Evolutionary conservation across 1,284 basidiomycete species (phyloP).

Genomic region (Coniophora puteana): DNA sequence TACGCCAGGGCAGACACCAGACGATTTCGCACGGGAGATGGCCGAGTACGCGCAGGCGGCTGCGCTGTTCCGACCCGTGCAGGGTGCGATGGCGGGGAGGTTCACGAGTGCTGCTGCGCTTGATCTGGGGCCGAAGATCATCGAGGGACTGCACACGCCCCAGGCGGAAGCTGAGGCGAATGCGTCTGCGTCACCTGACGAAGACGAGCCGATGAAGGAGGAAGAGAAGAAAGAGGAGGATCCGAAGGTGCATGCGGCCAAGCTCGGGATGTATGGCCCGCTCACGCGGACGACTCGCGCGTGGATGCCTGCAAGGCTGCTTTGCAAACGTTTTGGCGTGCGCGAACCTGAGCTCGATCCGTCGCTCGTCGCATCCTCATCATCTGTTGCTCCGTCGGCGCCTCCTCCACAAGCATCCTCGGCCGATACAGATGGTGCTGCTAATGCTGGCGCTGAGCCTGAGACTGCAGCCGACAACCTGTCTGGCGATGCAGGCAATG

Average conservation of each 20-base stretch:
- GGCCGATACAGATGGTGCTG: conserved; percentile 16
- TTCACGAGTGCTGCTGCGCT: conserved; percentile 79
- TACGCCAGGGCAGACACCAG: conserved; percentile 53
- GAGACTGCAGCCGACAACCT: conserved; percentile 15
- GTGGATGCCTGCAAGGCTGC: conserved; percentile 79
- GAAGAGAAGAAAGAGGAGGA: conserved; percentile 57
- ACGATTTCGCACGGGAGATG: conserved; percentile 80
- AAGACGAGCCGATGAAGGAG: conserved; percentile 38
- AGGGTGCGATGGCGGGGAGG: conserved; percentile 88
- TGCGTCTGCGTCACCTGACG: conserved; percentile 20
- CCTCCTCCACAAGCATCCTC: conserved; percentile 10
- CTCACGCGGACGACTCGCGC: conserved; percentile 72
- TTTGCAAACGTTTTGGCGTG: conserved; percentile 95
- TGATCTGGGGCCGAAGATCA: conserved; percentile 58
- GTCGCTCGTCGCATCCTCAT: no score
- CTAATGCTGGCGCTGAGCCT: conserved; percentile 17
- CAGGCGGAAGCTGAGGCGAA: conserved; percentile 35
- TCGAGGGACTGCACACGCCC: conserved; percentile 75
- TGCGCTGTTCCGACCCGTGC: conserved; percentile 87
- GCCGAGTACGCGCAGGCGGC: conserved; percentile 86
- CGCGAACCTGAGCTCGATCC: conserved; percentile 69
- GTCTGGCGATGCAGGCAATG: conserved; percentile 10
- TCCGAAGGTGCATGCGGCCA: conserved; percentile 79
- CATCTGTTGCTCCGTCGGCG: conserved; percentile 12
- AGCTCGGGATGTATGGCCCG: conserved; percentile 83